These are phyloP conservation scores for Hamigera avellanea DNA, from an alignment of 495 filamentous ascomycete genomes.

Conservation along the genomic window DNA sequence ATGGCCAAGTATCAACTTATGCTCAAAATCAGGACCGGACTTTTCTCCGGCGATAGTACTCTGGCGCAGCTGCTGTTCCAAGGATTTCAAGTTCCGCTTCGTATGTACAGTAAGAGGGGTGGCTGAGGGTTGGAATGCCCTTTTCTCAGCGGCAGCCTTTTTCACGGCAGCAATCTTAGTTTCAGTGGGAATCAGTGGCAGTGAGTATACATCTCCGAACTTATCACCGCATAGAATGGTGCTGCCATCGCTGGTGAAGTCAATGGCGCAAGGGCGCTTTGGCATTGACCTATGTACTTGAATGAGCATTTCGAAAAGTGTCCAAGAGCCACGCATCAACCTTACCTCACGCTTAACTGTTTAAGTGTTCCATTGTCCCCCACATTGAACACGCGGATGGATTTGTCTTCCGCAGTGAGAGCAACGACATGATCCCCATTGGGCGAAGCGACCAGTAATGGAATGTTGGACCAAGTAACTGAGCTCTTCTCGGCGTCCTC, in stretches of 20 bases:
- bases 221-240: slow-evolving; percentile 81
- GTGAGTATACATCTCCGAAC: slow-evolving; percentile 86
- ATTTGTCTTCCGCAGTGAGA: slow-evolving; percentile 82
- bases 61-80: slow-evolving; percentile 58
- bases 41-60: slow-evolving; percentile 31
- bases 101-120: slow-evolving; percentile 75
- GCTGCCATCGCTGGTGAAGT: slow-evolving; percentile 51
- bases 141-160: slow-evolving; percentile 10
- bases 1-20: slow-evolving; percentile 73
- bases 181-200: slow-evolving; percentile 58
- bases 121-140: slow-evolving; percentile 44
- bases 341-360: slow-evolving; percentile 63
- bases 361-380: slow-evolving; percentile 46
- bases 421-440: slow-evolving; percentile 58
- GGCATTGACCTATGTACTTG: slow-evolving; percentile 59
- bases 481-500: slow-evolving; percentile 14
- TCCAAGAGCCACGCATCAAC: not conserved
- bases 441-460: slow-evolving; percentile 43
- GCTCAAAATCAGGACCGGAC: slow-evolving; percentile 47
- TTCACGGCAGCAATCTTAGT: slow-evolving; percentile 9
- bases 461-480: slow-evolving; percentile 36
- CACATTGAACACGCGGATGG: slow-evolving; percentile 67
- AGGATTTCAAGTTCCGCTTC: slow-evolving; percentile 58
- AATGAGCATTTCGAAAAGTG: slow-evolving; percentile 8
- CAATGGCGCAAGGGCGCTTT: slow-evolving; percentile 70